Evolutionary conservation across 352 stramenopile genomes (phyloP).

Genomic region (Phytopythium oedochilum): DNA sequence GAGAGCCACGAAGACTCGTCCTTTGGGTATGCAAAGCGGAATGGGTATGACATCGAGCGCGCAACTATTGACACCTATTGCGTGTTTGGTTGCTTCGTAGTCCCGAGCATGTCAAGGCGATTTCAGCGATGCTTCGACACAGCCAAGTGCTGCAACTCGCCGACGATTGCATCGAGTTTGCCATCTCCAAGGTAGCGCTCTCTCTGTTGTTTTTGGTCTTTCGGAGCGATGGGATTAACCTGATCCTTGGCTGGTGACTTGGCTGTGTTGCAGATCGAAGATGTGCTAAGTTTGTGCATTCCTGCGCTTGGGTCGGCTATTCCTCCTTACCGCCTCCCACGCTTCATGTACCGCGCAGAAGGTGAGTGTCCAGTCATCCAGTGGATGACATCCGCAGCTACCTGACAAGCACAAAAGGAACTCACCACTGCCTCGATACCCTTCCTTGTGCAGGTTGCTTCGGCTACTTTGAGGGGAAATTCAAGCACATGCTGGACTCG

Average conservation of each 20-base stretch:
- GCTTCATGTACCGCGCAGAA: slow-evolving; percentile 61
- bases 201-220: no score
- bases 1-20: neutral
- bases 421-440: neutral
- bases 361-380: slow-evolving; percentile 24
- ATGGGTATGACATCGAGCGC: no score
- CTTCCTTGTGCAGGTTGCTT: slow-evolving; percentile 42
- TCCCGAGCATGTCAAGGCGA: slow-evolving; percentile 11
- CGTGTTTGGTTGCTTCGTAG: neutral
- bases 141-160: slow-evolving; percentile 26
- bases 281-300: slow-evolving; percentile 67
- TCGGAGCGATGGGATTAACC: no score
- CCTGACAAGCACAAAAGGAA: neutral
- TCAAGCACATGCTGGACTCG: slow-evolving; percentile 73
- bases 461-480: slow-evolving; percentile 81
- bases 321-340: slow-evolving; percentile 66
- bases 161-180: slow-evolving; percentile 25
- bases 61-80: neutral
- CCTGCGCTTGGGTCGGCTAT: slow-evolving; percentile 67
- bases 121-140: slow-evolving; percentile 23
- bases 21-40: slow-evolving; percentile 1
- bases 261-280: slow-evolving; percentile 35
- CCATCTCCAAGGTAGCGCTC: slow-evolving; percentile 36
- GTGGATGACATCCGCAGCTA: neutral
- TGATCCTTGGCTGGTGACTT: no score